Base-by-base conservation (phyloP, 1,284 basidiomycete genomes). In the Bondarzewia mesenterica region DNA sequence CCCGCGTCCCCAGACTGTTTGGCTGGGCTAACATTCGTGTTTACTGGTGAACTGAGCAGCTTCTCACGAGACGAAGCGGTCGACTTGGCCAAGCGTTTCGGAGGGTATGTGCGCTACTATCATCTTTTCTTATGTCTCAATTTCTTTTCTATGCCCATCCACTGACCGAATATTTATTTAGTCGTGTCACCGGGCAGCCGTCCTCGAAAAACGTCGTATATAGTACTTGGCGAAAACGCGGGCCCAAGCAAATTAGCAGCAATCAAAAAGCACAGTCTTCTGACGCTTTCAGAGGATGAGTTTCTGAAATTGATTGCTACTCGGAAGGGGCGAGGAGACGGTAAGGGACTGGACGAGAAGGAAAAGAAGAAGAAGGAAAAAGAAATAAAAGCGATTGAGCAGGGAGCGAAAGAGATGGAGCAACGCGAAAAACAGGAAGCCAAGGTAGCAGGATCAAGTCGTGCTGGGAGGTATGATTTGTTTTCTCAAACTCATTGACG, bases 171-270 rank as follows among this genome's bases (percentile, higher is more conserved):
- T 20, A 43, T 22, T 15, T 22, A 26, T 49, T 5, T 58, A 94
- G 92, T 4, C 88, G 88, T 42, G 90, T 98, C 12, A 90, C 90
- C 0, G 73, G 78, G 1, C 85, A 89, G 22, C 94, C 94, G 0
- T 98, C 95, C 0, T 85, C 86, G 29, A 93, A 88, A n/a, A 61
- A 99, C 95, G 0, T 82, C 83, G 27, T 99, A 81, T 57, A 93
- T 99, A 42, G 77, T 99, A 7, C 65, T 98, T 0, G 96, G 96
- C 1, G 78, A 84, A 21, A 85, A 89, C 45, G 92, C 95, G 1
- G 96, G 96, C 0, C 84, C 85, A 0, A 80, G 82, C 50, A 99
- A 99, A 63, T 68, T 99, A 22, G 77, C 78, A 12, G 83, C 83
- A 29, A 93, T 98, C 66, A 76, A 88, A 65, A 89, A 89, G 61